phyloP scores from a whole-genome alignment of 2,329 filamentous ascomycete species.

The Hypoxylon sp. region DNA sequence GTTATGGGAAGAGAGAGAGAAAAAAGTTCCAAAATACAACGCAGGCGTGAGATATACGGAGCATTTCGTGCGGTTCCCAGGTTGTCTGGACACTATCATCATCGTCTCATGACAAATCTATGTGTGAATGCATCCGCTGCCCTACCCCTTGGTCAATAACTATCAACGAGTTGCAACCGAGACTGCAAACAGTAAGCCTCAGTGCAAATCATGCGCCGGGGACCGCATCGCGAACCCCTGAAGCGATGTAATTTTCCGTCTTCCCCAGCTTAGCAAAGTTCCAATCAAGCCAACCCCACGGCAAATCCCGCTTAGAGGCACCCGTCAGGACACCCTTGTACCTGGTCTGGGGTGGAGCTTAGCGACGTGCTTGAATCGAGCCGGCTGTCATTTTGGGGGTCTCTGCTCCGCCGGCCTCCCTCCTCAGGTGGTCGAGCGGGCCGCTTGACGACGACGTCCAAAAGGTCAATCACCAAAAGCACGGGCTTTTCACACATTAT shows the following conservation, averaged over 20 bases:
- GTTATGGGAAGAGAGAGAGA: constrained; percentile 16
- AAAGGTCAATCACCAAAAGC: constrained; percentile 21
- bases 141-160: constrained; percentile 31
- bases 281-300: constrained; percentile 20
- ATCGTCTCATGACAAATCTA: constrained; percentile 34
- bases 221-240: constrained; percentile 40
- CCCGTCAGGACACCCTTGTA: constrained; percentile 20
- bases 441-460: constrained; percentile 13
- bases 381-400: constrained; percentile 35
- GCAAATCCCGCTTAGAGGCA: constrained; percentile 34
- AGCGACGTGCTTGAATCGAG: constrained; percentile 38
- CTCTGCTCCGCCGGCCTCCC: constrained; percentile 37
- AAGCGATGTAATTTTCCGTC: constrained; percentile 40
- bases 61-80: constrained; percentile 25
- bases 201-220: constrained; percentile 35
- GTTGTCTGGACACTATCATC: constrained; percentile 25
- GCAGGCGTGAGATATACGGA: constrained; percentile 21
- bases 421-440: constrained; percentile 24
- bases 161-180: constrained; percentile 40
- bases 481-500: constrained; percentile 9
- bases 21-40: constrained; percentile 12
- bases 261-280: constrained; percentile 35
- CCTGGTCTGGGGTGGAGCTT: constrained; percentile 24
- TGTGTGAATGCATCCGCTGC: constrained; percentile 30
- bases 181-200: constrained; percentile 42